Percentiles rank a stretch among this genome's conserved stretches.
phyloP scores from a whole-genome alignment of 2,329 filamentous ascomycete genomes.

The Aaosphaeria pasadenensis region DNA sequence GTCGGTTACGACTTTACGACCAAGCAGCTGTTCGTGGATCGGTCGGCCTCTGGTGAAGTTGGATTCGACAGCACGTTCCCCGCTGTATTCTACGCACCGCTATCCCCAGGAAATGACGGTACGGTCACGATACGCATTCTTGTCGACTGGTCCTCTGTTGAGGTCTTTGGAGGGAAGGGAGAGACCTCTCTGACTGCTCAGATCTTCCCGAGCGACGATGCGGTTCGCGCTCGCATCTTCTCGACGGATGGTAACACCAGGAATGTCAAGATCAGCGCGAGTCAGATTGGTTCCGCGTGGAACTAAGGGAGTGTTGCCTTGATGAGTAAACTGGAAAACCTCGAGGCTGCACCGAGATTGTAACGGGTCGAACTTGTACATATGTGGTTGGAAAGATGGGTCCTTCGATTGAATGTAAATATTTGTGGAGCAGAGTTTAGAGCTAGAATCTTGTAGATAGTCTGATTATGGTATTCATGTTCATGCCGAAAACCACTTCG shows the following conservation, averaged over 20 bases:
- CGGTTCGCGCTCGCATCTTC: conserved; percentile 1
- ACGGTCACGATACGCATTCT: conserved; percentile 3
- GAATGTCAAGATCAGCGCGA: conserved; percentile 1
- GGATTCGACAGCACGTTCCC: conserved; percentile 4
- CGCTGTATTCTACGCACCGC: conserved; percentile 2
- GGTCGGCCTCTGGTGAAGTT: conserved; percentile 1
- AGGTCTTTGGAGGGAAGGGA: conserved; percentile 2
- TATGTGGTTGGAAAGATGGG: not conserved
- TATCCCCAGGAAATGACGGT: not conserved
- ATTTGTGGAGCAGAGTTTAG: too few relatives aligned
- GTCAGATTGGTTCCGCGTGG: conserved; percentile 1
- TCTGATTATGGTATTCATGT: too few relatives aligned
- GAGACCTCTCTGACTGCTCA: conserved; percentile 1
- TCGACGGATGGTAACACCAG: conserved; percentile 3
- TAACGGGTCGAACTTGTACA: not conserved
- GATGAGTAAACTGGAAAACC: not conserved
- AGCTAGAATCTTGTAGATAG: too few relatives aligned
- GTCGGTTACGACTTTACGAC: conserved; percentile 4
- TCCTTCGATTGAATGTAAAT: not conserved
- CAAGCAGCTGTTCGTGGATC: conserved; percentile 2
- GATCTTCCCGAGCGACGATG: conserved; percentile 1
- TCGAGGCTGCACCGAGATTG: not conserved
- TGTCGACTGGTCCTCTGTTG: conserved; percentile 3
- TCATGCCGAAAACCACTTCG: too few relatives aligned
- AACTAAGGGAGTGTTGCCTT: conserved; percentile 1